Conservation (phyloP, 2,329 filamentous ascomycete species). For the Trichocomaceae sp. region DNA sequence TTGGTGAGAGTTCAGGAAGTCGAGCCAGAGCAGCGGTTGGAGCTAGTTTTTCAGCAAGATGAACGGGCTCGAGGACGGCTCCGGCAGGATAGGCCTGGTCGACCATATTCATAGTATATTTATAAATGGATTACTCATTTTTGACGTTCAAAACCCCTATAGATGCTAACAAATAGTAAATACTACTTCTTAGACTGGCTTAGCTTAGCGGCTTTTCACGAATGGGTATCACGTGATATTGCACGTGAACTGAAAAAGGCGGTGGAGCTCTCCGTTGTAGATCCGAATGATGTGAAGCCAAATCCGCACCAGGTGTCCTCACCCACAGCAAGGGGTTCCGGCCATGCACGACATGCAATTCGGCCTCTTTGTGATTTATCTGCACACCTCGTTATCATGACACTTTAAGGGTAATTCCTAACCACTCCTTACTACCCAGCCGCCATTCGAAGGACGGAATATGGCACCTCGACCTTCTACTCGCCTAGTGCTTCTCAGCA, state of each 20-base stretch:
- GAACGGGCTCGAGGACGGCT: too few species aligned
- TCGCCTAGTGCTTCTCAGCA: constrained; percentile 31
- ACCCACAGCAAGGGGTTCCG: background rate
- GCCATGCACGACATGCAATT: background rate
- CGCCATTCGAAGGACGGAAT: background rate
- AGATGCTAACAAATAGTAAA: too few species aligned
- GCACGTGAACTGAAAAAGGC: background rate
- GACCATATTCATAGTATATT: too few species aligned
- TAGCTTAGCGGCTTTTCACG: too few species aligned
- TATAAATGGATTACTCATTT: too few species aligned
- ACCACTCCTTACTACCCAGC: background rate
- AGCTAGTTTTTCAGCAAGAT: too few species aligned
- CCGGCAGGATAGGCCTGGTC: too few species aligned
- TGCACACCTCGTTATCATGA: background rate
- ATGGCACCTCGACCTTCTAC: constrained; percentile 35
- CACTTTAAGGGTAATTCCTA: background rate
- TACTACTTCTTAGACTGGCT: too few species aligned
- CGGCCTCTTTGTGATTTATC: background rate
- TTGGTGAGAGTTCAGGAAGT: too few species aligned
- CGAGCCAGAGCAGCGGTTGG: too few species aligned
- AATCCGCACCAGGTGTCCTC: too few species aligned
- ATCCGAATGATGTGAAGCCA: background rate
- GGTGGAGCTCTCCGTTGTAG: background rate
- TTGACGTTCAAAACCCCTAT: too few species aligned
- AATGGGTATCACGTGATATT: background rate